phyloP scores from a whole-genome alignment of 148 eudicot species.

The Arbutus unedo region DNA sequence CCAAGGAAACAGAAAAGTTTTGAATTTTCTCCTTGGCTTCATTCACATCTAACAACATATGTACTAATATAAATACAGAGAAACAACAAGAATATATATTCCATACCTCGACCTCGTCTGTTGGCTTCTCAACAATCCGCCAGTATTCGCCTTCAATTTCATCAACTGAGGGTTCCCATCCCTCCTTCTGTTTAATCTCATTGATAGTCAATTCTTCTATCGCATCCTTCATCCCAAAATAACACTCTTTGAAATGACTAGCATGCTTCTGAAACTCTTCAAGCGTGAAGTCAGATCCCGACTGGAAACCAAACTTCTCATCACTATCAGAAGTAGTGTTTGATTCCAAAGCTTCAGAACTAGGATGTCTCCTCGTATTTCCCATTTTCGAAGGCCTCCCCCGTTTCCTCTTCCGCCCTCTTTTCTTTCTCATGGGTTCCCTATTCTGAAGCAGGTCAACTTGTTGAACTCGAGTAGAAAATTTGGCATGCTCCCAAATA shows the following conservation, averaged over 20 bases:
- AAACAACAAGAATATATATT: not conserved
- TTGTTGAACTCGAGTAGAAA: constrained; percentile 57
- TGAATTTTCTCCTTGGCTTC: not conserved
- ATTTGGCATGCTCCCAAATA: constrained; percentile 44
- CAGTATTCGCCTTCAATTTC: constrained; percentile 69
- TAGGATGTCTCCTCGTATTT: constrained; percentile 29
- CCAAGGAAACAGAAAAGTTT: not conserved
- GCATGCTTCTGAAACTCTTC: constrained; percentile 45
- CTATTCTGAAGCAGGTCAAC: constrained; percentile 69
- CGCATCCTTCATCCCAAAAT: constrained; percentile 35
- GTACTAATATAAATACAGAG: not conserved
- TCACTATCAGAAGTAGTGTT: constrained; percentile 36
- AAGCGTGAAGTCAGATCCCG: constrained; percentile 57
- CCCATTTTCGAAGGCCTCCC: constrained; percentile 37
- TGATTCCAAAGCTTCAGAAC: constrained; percentile 22
- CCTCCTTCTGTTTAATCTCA: constrained; percentile 20
- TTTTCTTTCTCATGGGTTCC: constrained; percentile 59
- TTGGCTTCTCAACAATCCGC: constrained; percentile 65
- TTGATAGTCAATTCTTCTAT: not conserved
- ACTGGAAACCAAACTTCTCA: constrained; percentile 64
- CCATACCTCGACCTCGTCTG: constrained; percentile 65
- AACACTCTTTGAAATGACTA: constrained; percentile 39
- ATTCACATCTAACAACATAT: not conserved
- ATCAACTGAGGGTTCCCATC: constrained; percentile 42
- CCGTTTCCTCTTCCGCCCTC: constrained; percentile 41